Conservation (phyloP, 371 early-diverging fungal genomes). For the Lichtheimia ramosa region DNA sequence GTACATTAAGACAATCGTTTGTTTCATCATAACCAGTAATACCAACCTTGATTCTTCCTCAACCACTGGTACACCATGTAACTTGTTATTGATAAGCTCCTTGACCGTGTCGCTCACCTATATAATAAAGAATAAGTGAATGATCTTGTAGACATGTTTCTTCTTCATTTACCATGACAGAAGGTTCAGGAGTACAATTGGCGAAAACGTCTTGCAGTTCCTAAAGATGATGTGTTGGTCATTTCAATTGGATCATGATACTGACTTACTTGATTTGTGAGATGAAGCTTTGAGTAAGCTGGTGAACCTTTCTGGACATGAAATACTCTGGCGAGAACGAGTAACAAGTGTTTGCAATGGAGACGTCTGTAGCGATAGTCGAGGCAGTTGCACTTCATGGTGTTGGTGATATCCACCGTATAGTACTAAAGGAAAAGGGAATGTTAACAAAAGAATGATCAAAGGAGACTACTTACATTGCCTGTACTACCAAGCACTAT, state of each 20-base stretch:
- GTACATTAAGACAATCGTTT: too few relatives aligned
- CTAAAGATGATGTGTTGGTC: not conserved
- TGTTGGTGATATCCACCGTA: constrained; percentile 19
- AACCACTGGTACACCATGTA: not conserved
- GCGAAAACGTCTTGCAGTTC: constrained; percentile 7
- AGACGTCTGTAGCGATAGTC: constrained; percentile 15
- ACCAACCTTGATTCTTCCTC: not conserved
- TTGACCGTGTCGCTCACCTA: constrained; percentile 6
- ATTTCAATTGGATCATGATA: not conserved
- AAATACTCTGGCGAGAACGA: constrained; percentile 33
- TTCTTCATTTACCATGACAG: constrained; percentile 8
- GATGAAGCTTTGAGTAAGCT: not conserved
- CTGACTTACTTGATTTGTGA: constrained; percentile 1
- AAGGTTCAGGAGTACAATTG: constrained; percentile 12
- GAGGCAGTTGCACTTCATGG: constrained; percentile 23
- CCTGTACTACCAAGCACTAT: constrained; percentile 37
- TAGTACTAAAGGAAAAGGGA: constrained; percentile 19
- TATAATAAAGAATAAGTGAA: not conserved
- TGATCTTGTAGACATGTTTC: not conserved
- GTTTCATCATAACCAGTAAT: not conserved
- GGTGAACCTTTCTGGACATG: constrained; percentile 11
- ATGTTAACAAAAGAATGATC: not conserved
- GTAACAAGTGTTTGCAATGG: constrained; percentile 38
- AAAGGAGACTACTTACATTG: constrained; percentile 24
- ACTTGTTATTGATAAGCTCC: not conserved